Base-by-base conservation (phyloP, 208 protist genomes). In the Leishmania martiniquensis region DNA sequence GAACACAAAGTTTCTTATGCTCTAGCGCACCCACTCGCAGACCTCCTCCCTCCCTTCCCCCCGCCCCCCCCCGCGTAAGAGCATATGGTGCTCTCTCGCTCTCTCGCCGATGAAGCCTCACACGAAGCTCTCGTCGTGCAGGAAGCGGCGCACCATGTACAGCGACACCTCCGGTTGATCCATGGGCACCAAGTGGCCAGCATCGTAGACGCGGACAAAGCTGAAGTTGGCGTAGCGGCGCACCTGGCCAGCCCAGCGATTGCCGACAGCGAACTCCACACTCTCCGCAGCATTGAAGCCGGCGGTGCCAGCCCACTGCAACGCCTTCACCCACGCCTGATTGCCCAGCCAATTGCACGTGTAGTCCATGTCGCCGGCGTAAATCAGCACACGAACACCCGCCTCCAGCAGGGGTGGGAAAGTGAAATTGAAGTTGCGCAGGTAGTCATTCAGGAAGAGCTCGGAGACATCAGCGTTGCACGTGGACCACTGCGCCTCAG, bases 321-420 rank as follows among this genome's bases (percentile, higher is more conserved):
- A 72, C 20, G 49, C 81, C 15, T 71, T 65, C 12, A 85, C 87
- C 95, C 95, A 98, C 37, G 77, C 84, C 77, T 96, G 83, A 84
- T 96, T 98, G 68, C 96, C 96, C 54, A 98, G 80, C 85, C 88
- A 98, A 81, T 98, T 98, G 82, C 96, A 98, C 74, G 98, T 96
- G 73, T 89, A 98, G 82, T 99, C 97, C 62, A 85, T 76, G 55
- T 98, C 96, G 15, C 97, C 97, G 0, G 89, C 91, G 85, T 98
- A 99, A 59, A 98, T 88, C 77, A 98, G 67, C n/a, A 98, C 95
- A 39, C 86, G 88, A 13, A 98, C 80, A n/a, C 85, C 85, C 49
- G 52, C 75, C 9, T 37, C 84, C 34, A 98, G 84, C 60, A 98
- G 73, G 4, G n/a, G 60, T 0, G 92, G 89, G 2, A 98, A 54